Evolutionary conservation across 1,284 basidiomycete species (phyloP), one percentile per base, ranked within the genome.

Genomic region (Polyporus tsugae): DNA sequence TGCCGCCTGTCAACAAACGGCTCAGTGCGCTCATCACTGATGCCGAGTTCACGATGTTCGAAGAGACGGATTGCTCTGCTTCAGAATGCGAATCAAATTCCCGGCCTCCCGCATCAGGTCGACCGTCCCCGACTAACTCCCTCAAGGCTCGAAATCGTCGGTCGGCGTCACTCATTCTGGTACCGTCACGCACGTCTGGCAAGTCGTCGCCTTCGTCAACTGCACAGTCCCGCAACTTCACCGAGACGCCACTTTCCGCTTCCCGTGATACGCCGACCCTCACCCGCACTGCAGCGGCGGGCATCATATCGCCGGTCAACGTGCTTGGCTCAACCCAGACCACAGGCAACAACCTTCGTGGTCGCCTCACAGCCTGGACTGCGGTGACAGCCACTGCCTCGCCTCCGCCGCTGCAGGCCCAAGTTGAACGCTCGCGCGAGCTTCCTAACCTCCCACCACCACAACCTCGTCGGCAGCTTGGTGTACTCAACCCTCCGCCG

Each of bases 1-100:
- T 91, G 3, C 70, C 73, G 83, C 89, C 77, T 11, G 80, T 83
- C 33, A 87, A 85, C 77, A 89, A 87, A 77, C 85, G 92, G 29
- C 78, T 90, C 59, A 93, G 92, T 76, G 87, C 90, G 4, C 81
- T 92, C 42, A 81, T 91, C 62, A 86, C 85, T 6, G 91, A 92
- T 73, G 83, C 86, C 25, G 89, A 91, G 68, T 90, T 89, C 76
- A 73, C 77, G 44, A 78, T 77, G 73, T 74, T 75, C 6, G 81
- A 82, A 62, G 82, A 84, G 78, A 78, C 64, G 22, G 70, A 72
- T 44, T 65, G 65, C n/a, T 65, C 67, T n/a, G 60, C 63, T 46
- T 67, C 63, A 53, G 85, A 85, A 71, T 83, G 87, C 75, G 88
- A 89, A 29, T 41, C 39, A 4, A 64, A n/a, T 44, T 22, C 65